Evolutionary conservation across 441 rosid genomes (phyloP), one percentile per base, ranked within the genome.

Genomic region (Euphorbia celastroides): DNA sequence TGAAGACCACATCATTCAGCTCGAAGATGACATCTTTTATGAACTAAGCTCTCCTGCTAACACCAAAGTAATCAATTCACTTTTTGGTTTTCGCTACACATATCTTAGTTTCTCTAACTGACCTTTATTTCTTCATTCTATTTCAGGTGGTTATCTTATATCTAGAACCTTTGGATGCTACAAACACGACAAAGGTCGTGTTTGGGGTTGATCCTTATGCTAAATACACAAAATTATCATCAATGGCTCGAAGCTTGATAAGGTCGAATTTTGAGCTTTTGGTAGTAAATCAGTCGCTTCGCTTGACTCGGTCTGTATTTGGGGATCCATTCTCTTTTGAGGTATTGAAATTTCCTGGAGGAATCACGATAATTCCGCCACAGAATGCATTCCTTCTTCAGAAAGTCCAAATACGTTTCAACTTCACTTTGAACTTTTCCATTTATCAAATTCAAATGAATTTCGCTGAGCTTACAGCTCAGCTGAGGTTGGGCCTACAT

Each of bases 341-440:
- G 75, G 96, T 91, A 70, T 76, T 87, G 31, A 88, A 91, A 78
- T 91, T 88, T 59, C 79, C 75, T 3, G 93, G 86, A 68, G 97
- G 96, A 66, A 87, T 91, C 74, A 88, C 89, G 56, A 80, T 88
- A 65, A 81, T 87, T 75, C 96, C 97, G 54, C 76, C 74, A 7
- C 93, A 91, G 70, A 84, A 75, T 48, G 93, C 72, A 13, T 88
- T 84, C 80, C 96, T 84, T 80, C 81, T 91, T 46, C 97, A 91
- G 85, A 88, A 83, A 62, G 92, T 79, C 73, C 90, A 84, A 72
- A 78, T 88, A 74, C 80, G 62, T 67, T 91, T 91, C 84, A 91
- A 88, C 87, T 91, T 91, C 71, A 91, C 97, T 56, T 72, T 91
- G 67, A 88, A 84, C 75, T 83, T 80, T 67, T 88, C 96, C 34